Base-by-base conservation (phyloP, 2,329 filamentous ascomycete genomes). In the Colletotrichum camelliae region DNA sequence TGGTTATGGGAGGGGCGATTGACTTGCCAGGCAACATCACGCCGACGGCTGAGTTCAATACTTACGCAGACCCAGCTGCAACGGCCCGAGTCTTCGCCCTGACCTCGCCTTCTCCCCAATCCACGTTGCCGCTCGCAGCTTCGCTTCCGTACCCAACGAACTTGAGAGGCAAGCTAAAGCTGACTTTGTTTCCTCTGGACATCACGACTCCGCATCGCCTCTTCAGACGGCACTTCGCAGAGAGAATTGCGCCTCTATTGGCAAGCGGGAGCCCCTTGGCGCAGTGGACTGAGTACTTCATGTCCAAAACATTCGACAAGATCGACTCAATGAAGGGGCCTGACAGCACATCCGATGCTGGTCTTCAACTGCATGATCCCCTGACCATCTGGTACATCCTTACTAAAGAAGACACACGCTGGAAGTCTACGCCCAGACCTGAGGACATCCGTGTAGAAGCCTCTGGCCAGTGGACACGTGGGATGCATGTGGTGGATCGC, bases 1-100 rank as follows among this genome's bases (percentile, higher is more conserved):
- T 98, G 5, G 94, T 98, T 62, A 99, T 99, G 97, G 97, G 96
- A 74, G 97, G 97, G 75, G 93, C 95, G 24, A 91, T 99, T 70
- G 89, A 94, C 75, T 86, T 92, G 58, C 90, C 93, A 67, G 97
- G 97, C 79, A 99, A 99, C 84, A 92, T 94, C 81, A 93, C 92
- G 60, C 96, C 97, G 2, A 91, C 93, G 15, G 95, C 95, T 77
- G 97, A 99, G 83, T 99, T 99, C 90, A 99, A 99, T 87, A 94
- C 94, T 74, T 98, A 95, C 81, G 96, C 97, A 74, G 97, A 99
- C 83, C 89, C 94, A 21, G 90, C 95, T 55, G 94, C 95, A 33
- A 91, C 94, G 0, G 94, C 95, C 13, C 90, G 94, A 15, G 90
- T 96, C 21, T 96, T 93, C 81, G 94, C 95, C 8, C 87, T 96